Conservation (phyloP, 805 yeast species). For the Barnettozyma wickerhamii region DNA sequence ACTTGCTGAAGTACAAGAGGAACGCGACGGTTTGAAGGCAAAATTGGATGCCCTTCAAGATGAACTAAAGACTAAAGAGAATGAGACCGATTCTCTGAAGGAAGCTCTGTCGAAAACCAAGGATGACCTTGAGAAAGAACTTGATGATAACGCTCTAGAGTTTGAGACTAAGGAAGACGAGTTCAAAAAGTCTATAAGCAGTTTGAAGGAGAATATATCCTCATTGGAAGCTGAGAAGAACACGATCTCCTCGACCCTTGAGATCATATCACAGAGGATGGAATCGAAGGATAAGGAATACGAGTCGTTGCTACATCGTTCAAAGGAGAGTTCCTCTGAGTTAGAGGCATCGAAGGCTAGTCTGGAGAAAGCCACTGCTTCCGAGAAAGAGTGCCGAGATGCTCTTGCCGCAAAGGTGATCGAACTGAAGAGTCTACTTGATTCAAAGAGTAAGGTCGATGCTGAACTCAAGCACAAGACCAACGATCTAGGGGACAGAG, state of each 20-base stretch:
- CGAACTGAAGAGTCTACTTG: no score
- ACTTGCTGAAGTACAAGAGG: neutral
- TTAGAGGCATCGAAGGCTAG: conserved; percentile 5
- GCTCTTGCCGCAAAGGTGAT: neutral
- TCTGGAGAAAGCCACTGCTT: neutral
- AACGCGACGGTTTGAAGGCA: no score
- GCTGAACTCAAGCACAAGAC: conserved; percentile 4
- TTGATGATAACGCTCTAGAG: conserved; percentile 25
- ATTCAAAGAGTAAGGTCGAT: no score
- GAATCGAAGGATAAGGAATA: conserved; percentile 24
- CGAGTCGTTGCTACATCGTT: conserved; percentile 14
- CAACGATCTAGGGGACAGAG: conserved; percentile 12
- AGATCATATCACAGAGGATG: conserved; percentile 30
- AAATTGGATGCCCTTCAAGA: neutral
- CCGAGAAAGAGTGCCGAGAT: neutral
- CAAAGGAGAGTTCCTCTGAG: conserved; percentile 11
- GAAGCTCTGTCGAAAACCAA: neutral
- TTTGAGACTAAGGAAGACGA: conserved; percentile 27
- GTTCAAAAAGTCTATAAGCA: conserved; percentile 21
- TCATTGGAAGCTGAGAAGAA: conserved; percentile 29
- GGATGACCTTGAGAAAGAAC: conserved; percentile 18
- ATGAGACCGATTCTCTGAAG: neutral
- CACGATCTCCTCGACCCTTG: conserved; percentile 29
- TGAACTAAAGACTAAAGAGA: conserved; percentile 2
- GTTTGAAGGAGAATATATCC: conserved; percentile 24